Conservation (phyloP, 768 basidiomycete species). For the Panaeolus cyanescens region DNA sequence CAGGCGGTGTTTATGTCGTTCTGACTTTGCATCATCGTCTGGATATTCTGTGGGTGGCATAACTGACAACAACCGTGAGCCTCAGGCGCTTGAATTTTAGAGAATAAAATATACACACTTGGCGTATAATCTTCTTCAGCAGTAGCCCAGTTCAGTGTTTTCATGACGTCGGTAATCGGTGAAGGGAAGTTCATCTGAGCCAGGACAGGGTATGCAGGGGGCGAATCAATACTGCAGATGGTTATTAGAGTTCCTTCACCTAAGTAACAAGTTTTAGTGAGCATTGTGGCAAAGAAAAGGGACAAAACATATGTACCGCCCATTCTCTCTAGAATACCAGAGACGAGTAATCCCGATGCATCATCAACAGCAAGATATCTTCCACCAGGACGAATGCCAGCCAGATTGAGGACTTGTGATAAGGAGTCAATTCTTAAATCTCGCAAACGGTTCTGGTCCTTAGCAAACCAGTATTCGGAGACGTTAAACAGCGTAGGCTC, state of each 20-base stretch:
- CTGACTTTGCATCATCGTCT: conserved; percentile 62
- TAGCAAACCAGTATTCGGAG: conserved; percentile 85
- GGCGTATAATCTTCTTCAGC: conserved; percentile 77
- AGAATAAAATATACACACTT: conserved; percentile 36
- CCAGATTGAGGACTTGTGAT: conserved; percentile 83
- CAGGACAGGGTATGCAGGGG: conserved; percentile 87
- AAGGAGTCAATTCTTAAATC: conserved; percentile 87
- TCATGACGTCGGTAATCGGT: conserved; percentile 53
- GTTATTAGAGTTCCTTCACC: conserved; percentile 82
- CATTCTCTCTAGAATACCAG: conserved; percentile 83
- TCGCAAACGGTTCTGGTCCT: conserved; percentile 80
- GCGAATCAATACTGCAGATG: conserved; percentile 88
- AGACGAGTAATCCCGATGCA: conserved; percentile 84
- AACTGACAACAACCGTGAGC: conserved; percentile 44
- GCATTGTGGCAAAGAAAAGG: background rate
- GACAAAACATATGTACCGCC: conserved; percentile 57
- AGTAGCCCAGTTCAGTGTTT: conserved; percentile 89
- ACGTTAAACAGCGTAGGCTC: conserved; percentile 89
- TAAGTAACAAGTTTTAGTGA: conserved; percentile 27
- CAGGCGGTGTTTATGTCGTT: conserved; percentile 68
- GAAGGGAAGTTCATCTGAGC: conserved; percentile 84
- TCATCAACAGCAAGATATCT: conserved; percentile 90
- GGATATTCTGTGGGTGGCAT: conserved; percentile 61
- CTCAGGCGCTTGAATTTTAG: conserved; percentile 9
- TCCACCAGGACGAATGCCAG: conserved; percentile 85